Percentiles rank a stretch among this genome's conserved stretches.
phyloP scores from a whole-genome alignment of 169 alveolate species.

The Eimeria necatrix region DNA sequence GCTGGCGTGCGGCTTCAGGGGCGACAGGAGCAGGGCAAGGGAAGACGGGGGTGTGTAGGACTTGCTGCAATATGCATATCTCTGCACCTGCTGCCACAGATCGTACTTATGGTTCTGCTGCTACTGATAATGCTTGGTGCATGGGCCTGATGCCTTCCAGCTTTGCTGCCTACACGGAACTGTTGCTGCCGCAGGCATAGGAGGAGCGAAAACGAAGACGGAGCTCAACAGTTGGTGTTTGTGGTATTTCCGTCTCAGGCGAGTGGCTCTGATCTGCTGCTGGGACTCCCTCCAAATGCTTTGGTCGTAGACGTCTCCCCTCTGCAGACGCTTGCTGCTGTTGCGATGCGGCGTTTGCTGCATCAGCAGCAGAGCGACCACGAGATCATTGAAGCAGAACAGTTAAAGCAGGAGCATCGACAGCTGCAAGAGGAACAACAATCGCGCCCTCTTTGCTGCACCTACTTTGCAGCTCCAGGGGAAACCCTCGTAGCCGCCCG shows the following conservation, averaged over 20 bases:
- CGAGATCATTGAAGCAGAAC: neutral
- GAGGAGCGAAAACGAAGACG: neutral
- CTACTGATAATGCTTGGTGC: neutral
- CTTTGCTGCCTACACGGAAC: neutral
- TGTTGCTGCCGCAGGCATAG: neutral
- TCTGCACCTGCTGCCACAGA: neutral
- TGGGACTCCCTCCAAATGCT: slow-evolving; percentile 55
- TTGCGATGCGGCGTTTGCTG: slow-evolving; percentile 53
- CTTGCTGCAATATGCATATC: neutral
- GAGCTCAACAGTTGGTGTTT: neutral
- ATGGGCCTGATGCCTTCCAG: neutral
- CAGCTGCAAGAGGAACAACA: neutral
- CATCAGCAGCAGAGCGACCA: slow-evolving; percentile 42
- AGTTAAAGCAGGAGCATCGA: neutral
- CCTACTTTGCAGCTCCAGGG: slow-evolving; percentile 60
- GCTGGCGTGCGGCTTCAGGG: slow-evolving; percentile 63
- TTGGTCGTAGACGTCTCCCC: slow-evolving; percentile 62
- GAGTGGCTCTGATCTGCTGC: slow-evolving; percentile 49
- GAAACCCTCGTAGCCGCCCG: slow-evolving; percentile 74
- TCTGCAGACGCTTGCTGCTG: slow-evolving; percentile 45
- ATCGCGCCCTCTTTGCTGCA: slow-evolving; percentile 45
- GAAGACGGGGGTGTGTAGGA: slow-evolving; percentile 40
- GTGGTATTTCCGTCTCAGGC: slow-evolving; percentile 2
- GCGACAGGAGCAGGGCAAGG: slow-evolving; percentile 55
- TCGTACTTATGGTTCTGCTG: slow-evolving; percentile 10